Conservation (phyloP, 2,329 filamentous ascomycete genomes). For the Metarhizium guizhouense region DNA sequence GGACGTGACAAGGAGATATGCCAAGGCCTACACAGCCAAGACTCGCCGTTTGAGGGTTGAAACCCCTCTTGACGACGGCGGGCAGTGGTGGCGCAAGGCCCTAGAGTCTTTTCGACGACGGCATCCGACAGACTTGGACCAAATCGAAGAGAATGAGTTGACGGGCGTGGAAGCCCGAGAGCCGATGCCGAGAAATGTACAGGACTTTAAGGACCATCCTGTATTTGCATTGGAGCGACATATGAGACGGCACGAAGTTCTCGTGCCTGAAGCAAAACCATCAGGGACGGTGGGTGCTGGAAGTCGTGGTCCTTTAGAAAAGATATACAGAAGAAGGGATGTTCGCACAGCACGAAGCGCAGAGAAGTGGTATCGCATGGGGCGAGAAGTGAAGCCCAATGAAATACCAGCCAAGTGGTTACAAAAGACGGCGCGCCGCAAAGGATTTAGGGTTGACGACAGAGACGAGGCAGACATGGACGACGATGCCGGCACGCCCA, state of each 20-base stretch:
- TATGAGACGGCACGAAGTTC: constrained; percentile 71
- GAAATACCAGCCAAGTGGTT: constrained; percentile 78
- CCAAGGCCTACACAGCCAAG: constrained; percentile 84
- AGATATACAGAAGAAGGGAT: constrained; percentile 73
- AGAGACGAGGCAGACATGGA: constrained; percentile 18
- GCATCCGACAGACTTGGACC: constrained; percentile 56
- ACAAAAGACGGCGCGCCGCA: constrained; percentile 33
- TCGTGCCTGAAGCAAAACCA: constrained; percentile 58
- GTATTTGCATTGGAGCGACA: constrained; percentile 79
- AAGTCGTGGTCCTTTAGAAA: constrained; percentile 54
- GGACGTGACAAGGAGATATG: constrained; percentile 83
- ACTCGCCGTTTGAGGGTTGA: constrained; percentile 78
- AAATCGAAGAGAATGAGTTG: constrained; percentile 75
- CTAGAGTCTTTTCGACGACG: constrained; percentile 37
- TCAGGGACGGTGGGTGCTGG: constrained; percentile 73
- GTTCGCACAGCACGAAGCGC: constrained; percentile 69
- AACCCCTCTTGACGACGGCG: constrained; percentile 34
- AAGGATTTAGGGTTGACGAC: constrained; percentile 14
- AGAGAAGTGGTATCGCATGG: constrained; percentile 86
- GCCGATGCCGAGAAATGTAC: constrained; percentile 75
- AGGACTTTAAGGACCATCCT: constrained; percentile 82
- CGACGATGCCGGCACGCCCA: constrained; percentile 38
- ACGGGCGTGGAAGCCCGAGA: constrained; percentile 63
- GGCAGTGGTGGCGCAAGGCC: constrained; percentile 44
- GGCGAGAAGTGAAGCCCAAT: constrained; percentile 65